Base-by-base conservation (phyloP, 2,329 filamentous ascomycete genomes). In the Escovopsis sp. region DNA sequence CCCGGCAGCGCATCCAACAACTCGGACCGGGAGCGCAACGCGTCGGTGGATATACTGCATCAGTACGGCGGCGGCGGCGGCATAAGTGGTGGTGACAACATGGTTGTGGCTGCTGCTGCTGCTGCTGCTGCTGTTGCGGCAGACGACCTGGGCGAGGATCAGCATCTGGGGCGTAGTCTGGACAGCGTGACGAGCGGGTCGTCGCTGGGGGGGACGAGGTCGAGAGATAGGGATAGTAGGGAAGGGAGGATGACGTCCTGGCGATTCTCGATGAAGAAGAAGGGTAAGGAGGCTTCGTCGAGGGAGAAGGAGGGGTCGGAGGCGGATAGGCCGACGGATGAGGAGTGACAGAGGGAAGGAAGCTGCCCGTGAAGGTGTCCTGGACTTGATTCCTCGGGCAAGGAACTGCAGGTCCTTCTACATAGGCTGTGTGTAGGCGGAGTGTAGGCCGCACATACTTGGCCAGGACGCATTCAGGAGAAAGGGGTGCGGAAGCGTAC, bases 231-330 rank as follows among this genome's bases (percentile, higher is more conserved):
- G 41, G 58, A 63, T 30, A 53, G 52, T 4, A 65, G 62, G 43
- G 65, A 66, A 34, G 56, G 64, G 35, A 63, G 70, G 46, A 65
- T 68, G 39, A 61, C 59, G 10, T 58, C 58, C 29, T 70, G 68
- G 63, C 62, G 68, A 44, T 72, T 72, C 49, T 65, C 68, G 30
- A 71, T 71, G 49, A 73, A 71, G 55, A 74, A 73, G 58, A 72
- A 70, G 52, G 66, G 62, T 42, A 70, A 65, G 44, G 67, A 71
- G 31, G 39, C 45, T n/a, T 36, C 43, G 8, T 32, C 39, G n/a
- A 58, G 48, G 44, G 56, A 59, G 38, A 70, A 67, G 56, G 68
- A 72, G 45, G 70, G 66, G 43, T 45, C 68, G 42, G 70, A 75
- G 31, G 48, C 67, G 18, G 70, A 74, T 8, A 45, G 50, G 29